These are phyloP conservation scores for Dactylis glomerata DNA, from an alignment of 176 grass and related monocot genomes.

Conservation along the genomic window DNA sequence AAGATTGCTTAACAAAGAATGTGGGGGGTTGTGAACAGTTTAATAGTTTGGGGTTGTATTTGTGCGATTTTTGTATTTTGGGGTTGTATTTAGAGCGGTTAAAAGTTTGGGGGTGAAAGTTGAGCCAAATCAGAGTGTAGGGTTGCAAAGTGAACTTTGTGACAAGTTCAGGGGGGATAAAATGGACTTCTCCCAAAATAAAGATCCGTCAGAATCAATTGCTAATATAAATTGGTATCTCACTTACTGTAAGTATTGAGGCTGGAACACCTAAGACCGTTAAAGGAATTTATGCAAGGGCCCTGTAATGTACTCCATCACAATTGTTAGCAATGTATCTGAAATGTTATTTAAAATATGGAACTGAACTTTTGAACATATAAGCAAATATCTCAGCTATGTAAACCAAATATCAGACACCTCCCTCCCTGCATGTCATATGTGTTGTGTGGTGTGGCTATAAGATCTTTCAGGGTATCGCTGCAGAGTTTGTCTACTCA, in stretches of 20 bases:
- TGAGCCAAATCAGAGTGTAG: no score
- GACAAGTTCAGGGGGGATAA: no score
- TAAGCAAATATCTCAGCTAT: neutral
- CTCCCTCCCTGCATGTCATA: neutral
- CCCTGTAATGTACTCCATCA: slow-evolving; percentile 48
- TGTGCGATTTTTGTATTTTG: no score
- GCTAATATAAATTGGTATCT: neutral
- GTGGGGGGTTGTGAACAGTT: no score
- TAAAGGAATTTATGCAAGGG: slow-evolving; percentile 88
- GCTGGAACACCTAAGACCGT: slow-evolving; percentile 97
- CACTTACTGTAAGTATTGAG: slow-evolving; percentile 85
- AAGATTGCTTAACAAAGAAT: no score
- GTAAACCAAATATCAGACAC: slow-evolving; percentile 13
- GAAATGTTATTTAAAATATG: neutral
- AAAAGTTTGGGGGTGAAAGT: no score
- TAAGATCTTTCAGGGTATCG: neutral
- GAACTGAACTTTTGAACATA: neutral
- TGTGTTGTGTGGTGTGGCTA: neutral
- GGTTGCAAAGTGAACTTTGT: no score
- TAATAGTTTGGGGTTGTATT: no score
- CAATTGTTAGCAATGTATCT: slow-evolving; percentile 19
- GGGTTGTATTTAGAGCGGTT: no score
- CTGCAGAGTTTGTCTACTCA: neutral
- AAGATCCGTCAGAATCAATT: neutral
- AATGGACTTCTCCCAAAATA: no score